A percentile compares a stretch with the other conserved stretches of the same genome.
Conservation (phyloP, 495 filamentous ascomycete species). For the Sordaria brevicollis region DNA sequence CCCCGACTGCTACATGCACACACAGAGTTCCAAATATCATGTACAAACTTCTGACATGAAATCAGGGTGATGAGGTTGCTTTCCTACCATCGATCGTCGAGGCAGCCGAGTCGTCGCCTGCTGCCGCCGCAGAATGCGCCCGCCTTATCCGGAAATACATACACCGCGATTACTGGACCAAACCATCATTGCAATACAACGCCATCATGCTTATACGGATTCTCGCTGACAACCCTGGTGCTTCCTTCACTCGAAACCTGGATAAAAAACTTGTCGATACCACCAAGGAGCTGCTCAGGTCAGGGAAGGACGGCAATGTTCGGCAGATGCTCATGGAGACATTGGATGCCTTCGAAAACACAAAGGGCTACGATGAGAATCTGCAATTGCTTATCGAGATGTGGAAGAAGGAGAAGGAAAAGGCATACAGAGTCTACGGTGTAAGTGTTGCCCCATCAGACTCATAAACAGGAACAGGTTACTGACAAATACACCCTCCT, state of each 20-base stretch:
- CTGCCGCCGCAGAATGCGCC: slow-evolving; percentile 70
- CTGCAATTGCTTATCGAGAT: slow-evolving; percentile 57
- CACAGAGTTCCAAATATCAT: background rate
- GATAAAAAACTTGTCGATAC: slow-evolving; percentile 69
- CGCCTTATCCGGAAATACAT: slow-evolving; percentile 72
- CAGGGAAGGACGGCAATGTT: slow-evolving; percentile 63
- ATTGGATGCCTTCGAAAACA: slow-evolving; percentile 58
- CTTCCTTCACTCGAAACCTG: slow-evolving; percentile 75
- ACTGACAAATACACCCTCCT: background rate
- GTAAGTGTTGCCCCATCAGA: slow-evolving; percentile 17
- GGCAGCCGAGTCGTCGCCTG: slow-evolving; percentile 80
- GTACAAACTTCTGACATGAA: background rate
- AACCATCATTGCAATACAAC: slow-evolving; percentile 79
- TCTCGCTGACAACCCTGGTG: slow-evolving; percentile 82
- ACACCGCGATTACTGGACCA: slow-evolving; percentile 46
- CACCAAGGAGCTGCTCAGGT: slow-evolving; percentile 64
- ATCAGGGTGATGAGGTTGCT: slow-evolving; percentile 78
- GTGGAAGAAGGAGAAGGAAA: slow-evolving; percentile 83
- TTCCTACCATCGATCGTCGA: slow-evolving; percentile 95
- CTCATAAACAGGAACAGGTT: background rate
- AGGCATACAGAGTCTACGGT: slow-evolving; percentile 33
- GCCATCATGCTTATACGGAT: slow-evolving; percentile 94
- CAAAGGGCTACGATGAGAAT: slow-evolving; percentile 63
- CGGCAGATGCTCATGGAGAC: slow-evolving; percentile 81
- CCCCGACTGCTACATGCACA: background rate